A percentile compares a stretch with the other conserved stretches of the same genome.
phyloP scores from a whole-genome alignment of 75 land plant genomes.

The Isoetes taiwanensis region DNA sequence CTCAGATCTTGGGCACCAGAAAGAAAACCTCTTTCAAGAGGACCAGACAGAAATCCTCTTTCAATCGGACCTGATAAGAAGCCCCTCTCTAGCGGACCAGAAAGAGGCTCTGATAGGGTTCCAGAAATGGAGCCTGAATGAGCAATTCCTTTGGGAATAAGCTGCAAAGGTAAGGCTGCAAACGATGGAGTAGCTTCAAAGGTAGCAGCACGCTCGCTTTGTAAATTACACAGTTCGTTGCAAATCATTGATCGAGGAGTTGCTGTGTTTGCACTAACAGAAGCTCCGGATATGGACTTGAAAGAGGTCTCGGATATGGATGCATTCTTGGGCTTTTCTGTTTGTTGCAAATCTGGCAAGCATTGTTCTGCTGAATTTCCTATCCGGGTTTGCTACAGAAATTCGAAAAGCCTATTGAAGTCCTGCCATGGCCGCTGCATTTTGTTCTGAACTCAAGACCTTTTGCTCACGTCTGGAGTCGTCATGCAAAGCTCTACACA shows the following conservation, averaged over 20 bases:
- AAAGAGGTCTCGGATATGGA: conserved; percentile 66
- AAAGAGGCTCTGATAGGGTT: too few relatives aligned
- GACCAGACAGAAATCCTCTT: neutral
- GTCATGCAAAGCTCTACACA: too few relatives aligned
- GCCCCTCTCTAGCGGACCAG: conserved; percentile 4
- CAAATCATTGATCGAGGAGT: conserved; percentile 63
- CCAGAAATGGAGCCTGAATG: conserved; percentile 4
- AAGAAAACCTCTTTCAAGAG: neutral
- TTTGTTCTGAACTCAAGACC: too few relatives aligned
- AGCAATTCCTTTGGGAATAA: neutral
- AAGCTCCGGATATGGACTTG: conserved; percentile 83
- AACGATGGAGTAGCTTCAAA: neutral
- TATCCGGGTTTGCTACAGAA: too few relatives aligned
- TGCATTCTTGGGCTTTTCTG: too few relatives aligned
- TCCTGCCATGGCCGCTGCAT: too few relatives aligned
- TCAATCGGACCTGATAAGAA: conserved; percentile 1
- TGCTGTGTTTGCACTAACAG: conserved; percentile 77
- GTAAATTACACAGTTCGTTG: conserved; percentile 32
- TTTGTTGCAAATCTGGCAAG: too few relatives aligned
- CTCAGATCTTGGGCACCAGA: neutral
- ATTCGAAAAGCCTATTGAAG: too few relatives aligned
- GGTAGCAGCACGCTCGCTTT: too few relatives aligned
- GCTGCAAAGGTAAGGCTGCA: neutral
- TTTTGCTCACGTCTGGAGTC: too few relatives aligned
- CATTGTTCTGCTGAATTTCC: too few relatives aligned